Percentiles rank a stretch among this genome's conserved stretches.
phyloP scores from a whole-genome alignment of 495 filamentous ascomycete species.

The Aspergillus baeticus region DNA sequence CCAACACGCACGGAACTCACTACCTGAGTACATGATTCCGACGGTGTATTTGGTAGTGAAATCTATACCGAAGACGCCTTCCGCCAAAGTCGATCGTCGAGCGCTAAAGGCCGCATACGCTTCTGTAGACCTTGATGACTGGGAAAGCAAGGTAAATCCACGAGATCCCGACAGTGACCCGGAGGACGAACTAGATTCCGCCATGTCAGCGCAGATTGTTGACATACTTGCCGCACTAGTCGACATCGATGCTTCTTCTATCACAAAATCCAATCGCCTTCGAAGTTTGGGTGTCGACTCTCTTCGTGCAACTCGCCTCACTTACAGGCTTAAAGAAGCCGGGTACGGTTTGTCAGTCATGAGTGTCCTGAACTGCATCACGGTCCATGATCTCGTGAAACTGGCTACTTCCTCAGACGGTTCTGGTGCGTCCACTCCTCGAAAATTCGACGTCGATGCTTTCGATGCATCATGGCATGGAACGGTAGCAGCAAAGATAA shows the following conservation, averaged over 20 bases:
- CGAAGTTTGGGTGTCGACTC: constrained; percentile 36
- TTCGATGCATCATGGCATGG: constrained; percentile 26
- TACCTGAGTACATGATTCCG: constrained; percentile 37
- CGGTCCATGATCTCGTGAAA: constrained; percentile 23
- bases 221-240: constrained; percentile 25
- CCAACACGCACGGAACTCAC: constrained; percentile 18
- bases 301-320: constrained; percentile 32
- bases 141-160: constrained; percentile 27
- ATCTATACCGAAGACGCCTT: constrained; percentile 31
- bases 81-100: constrained; percentile 33
- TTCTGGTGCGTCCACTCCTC: not conserved
- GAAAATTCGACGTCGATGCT: constrained; percentile 21
- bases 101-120: constrained; percentile 29
- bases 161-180: constrained; percentile 3
- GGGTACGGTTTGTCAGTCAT: constrained; percentile 27
- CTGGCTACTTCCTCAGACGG: constrained; percentile 10
- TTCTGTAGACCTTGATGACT: constrained; percentile 26
- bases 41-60: constrained; percentile 30
- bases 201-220: constrained; percentile 17
- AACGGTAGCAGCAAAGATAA: constrained; percentile 12
- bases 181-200: constrained; percentile 1
- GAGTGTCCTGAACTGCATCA: constrained; percentile 28
- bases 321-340: constrained; percentile 25
- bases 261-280: constrained; percentile 25
- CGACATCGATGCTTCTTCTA: constrained; percentile 20